phyloP scores from a whole-genome alignment of 208 protist genomes.

The Sergeia podlipaevii region DNA sequence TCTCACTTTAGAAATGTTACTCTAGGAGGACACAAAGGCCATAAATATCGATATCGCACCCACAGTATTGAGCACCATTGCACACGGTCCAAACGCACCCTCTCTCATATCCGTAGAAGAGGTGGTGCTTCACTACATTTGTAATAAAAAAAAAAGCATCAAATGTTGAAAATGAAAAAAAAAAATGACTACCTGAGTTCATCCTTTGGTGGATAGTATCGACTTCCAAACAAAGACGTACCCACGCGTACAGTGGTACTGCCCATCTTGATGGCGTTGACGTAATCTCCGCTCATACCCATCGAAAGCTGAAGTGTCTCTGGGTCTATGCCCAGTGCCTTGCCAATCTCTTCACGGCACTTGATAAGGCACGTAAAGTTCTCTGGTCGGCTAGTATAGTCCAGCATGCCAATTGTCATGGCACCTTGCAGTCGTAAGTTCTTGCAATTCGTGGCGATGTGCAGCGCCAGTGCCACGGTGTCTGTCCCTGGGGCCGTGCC shows the following conservation, averaged over 20 bases:
- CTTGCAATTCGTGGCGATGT: conserved; percentile 73
- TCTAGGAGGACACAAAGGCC: too few relatives aligned
- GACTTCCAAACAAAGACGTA: conserved; percentile 92
- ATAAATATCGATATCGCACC: too few relatives aligned
- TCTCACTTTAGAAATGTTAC: too few relatives aligned
- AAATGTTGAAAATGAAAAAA: not conserved
- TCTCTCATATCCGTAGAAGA: too few relatives aligned
- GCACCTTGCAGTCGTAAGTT: conserved; percentile 87
- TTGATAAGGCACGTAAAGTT: conserved; percentile 87
- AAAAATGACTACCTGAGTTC: not conserved
- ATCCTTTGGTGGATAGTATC: conserved; percentile 72
- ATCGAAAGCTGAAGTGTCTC: conserved; percentile 90
- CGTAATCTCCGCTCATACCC: conserved; percentile 97
- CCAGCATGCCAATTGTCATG: conserved; percentile 97
- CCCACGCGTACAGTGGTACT: conserved; percentile 95
- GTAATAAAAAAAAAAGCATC: conserved; percentile 1
- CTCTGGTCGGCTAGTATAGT: conserved; percentile 64
- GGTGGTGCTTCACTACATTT: too few relatives aligned
- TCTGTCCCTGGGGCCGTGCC: conserved; percentile 67
- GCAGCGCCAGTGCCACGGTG: conserved; percentile 65
- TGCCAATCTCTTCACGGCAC: conserved; percentile 61
- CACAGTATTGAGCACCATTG: too few relatives aligned
- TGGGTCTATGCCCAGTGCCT: conserved; percentile 33
- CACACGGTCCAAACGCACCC: too few relatives aligned
- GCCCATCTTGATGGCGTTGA: conserved; percentile 93